Evolutionary conservation across 306 rosid species (phyloP), one percentile per base, ranked within the genome.

Genomic region (Dalbergia cultrata): DNA sequence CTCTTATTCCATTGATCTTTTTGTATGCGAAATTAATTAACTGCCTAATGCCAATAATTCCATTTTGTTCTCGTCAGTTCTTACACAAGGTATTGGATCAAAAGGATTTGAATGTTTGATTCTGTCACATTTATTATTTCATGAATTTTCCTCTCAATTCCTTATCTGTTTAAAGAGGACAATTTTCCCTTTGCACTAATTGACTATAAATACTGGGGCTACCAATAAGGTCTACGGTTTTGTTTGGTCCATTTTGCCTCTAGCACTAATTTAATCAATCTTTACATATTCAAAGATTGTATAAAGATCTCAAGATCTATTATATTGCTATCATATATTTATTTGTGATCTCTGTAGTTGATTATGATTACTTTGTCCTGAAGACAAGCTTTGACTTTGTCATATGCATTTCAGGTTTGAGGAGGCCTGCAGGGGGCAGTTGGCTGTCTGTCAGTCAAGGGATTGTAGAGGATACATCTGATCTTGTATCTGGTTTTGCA

Each of bases 381-480:
- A 75, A 70, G 68, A 63, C 75, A 57, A 45, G 69, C 79, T 58
- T 14, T 74, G 62, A 52, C 59, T 67, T 80, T 41, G 34, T 74
- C 59, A 52, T 61, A 21, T 67, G 60, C 74, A 80, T 72, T 84
- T 72, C 85, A 96, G 99, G 97, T 83, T 87, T 89, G 81, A 96
- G 89, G 88, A 93, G 90, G 85, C 86, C 81, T 82, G 82, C 81
- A 7, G 99, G 97, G 78, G 94, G 93, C 33, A 93, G 91, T 84
- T 93, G 98, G 99, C 84, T 92, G 70, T 96, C 98, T 10, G 95
- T 93, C 77, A 96, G 97, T 83, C 99, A 93, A 86, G 99, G 99
- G 56, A 93, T 93, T 75, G 79, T 92, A 19, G 99, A 96, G 82
- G 99, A 96, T 84, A 73, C 98, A 47, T 96, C 97, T 79, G 98